Conservation (phyloP, 257 asterid genomes). For the Hygrophila difformis region DNA sequence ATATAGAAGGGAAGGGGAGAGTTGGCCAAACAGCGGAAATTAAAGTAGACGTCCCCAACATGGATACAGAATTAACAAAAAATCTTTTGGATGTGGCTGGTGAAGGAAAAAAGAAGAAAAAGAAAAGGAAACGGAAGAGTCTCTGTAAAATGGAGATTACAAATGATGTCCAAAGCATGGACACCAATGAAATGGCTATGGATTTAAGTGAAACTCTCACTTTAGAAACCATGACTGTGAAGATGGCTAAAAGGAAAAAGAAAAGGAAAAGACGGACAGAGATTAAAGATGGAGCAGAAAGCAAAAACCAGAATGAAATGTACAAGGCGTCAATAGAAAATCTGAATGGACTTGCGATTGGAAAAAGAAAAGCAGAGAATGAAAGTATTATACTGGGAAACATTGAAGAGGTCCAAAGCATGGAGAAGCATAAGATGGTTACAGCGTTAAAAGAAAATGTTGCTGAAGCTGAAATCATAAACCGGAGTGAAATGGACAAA, state of each 20-base stretch:
- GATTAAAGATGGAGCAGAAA: slow-evolving; percentile 9
- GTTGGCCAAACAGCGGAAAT: background rate
- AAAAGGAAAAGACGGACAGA: too few species aligned
- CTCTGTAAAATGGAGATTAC: background rate
- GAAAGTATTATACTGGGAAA: slow-evolving; percentile 1
- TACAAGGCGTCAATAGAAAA: slow-evolving; percentile 1
- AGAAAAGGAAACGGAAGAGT: slow-evolving; percentile 8
- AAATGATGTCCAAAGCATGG: too few species aligned
- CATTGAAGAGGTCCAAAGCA: background rate
- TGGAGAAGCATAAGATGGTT: slow-evolving; percentile 9
- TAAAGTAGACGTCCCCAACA: background rate
- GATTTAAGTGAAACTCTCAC: too few species aligned
- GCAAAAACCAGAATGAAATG: slow-evolving; percentile 9
- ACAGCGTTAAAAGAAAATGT: slow-evolving; percentile 16
- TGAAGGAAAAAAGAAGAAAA: background rate
- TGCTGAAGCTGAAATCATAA: slow-evolving; percentile 16
- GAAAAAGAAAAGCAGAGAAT: slow-evolving; percentile 5
- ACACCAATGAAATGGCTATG: too few species aligned
- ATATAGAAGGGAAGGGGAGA: background rate
- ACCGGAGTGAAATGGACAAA: too few species aligned
- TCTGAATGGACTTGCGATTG: slow-evolving; percentile 13
- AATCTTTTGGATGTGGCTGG: too few species aligned
- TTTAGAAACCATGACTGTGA: too few species aligned
- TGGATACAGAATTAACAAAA: slow-evolving; percentile 5
- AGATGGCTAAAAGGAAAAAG: slow-evolving; percentile 14